Evolutionary conservation across 2,329 filamentous ascomycete genomes (phyloP), one percentile per base, ranked within the genome.

Genomic region (Hypoxylon sp.): DNA sequence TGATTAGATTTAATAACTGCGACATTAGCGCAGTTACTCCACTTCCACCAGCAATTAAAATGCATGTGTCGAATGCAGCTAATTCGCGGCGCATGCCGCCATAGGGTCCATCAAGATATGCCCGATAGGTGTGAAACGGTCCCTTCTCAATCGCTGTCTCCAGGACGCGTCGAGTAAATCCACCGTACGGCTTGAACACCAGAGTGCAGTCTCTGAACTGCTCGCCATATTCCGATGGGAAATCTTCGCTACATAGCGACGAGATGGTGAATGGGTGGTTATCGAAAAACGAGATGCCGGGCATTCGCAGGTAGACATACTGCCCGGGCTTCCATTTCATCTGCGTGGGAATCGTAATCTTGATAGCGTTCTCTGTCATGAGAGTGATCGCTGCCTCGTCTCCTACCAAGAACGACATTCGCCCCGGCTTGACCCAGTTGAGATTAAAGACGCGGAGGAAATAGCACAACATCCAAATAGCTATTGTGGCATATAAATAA

Each of bases 201-300:
- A 98, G 84, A 8, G 93, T 92, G 81, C 97, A 94, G 78, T 98
- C 95, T 55, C 94, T 86, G 75, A 95, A 97, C 56, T 92, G 86
- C 72, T 96, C 91, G 29, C 94, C 94, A 74, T 97, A 97, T 65
- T 93, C 92, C 0, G 94, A 97, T 0, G 94, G 94, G 68, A 98
- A 97, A 77, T 97, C 94, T 48, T 97, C 92, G 77, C 93, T 97
- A 81, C 94, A 98, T 6, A 97, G 86, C 0, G 94, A 98, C 1
- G 95, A 90, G 60, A 98, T 94, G 0, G 96, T 98, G 78, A 98
- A 98, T 0, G 95, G 95, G 74, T 98, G 96, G 73, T 97, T 98
- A 72, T 97, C 93, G 65, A 98, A 90, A 1, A 97, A 80, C 0
- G 94, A 94, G 73, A 98, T 94, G 1, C 93, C 93, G 0, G 95